A percentile compares a stretch with the other conserved stretches of the same genome.
phyloP scores from a whole-genome alignment of 768 basidiomycete species.

The Tricholoma terreum region DNA sequence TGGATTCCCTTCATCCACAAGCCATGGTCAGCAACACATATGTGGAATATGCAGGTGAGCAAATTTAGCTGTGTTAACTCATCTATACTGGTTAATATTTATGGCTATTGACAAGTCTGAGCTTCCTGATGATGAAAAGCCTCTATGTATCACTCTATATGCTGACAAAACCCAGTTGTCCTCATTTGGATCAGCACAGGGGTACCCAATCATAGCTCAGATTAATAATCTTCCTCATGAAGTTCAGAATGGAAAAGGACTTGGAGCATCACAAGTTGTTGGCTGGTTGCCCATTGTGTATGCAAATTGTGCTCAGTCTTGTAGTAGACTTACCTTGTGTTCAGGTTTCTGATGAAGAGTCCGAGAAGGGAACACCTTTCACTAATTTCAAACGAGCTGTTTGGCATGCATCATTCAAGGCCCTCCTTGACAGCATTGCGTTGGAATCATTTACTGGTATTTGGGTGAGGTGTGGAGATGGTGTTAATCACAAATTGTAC shows the following conservation, averaged over 20 bases:
- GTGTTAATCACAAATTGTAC: conserved; percentile 14
- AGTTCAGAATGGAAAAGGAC: conserved; percentile 30
- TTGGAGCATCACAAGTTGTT: conserved; percentile 33
- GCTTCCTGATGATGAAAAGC: conserved; percentile 23
- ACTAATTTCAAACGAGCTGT: conserved; percentile 21
- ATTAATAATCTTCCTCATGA: conserved; percentile 29
- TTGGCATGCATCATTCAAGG: conserved; percentile 25
- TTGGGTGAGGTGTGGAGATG: conserved; percentile 13
- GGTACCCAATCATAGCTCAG: conserved; percentile 34
- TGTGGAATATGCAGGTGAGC: conserved; percentile 37
- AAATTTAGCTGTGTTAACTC: conserved; percentile 4
- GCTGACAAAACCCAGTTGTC: conserved; percentile 40
- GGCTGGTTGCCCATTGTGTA: conserved; percentile 38
- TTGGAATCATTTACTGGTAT: conserved; percentile 9
- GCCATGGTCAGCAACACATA: conserved; percentile 35
- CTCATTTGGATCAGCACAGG: conserved; percentile 35
- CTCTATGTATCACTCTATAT: conserved; percentile 34
- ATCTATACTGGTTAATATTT: no score
- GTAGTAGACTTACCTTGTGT: conserved; percentile 1
- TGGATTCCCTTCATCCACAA: conserved; percentile 32
- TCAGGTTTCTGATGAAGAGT: conserved; percentile 34
- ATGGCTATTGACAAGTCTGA: conserved; percentile 6
- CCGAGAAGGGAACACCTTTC: conserved; percentile 4
- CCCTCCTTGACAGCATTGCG: conserved; percentile 17
- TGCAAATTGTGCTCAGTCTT: background rate